phyloP scores from a whole-genome alignment of 371 early-diverging fungal species.

The Haplosporangium sp. region DNA sequence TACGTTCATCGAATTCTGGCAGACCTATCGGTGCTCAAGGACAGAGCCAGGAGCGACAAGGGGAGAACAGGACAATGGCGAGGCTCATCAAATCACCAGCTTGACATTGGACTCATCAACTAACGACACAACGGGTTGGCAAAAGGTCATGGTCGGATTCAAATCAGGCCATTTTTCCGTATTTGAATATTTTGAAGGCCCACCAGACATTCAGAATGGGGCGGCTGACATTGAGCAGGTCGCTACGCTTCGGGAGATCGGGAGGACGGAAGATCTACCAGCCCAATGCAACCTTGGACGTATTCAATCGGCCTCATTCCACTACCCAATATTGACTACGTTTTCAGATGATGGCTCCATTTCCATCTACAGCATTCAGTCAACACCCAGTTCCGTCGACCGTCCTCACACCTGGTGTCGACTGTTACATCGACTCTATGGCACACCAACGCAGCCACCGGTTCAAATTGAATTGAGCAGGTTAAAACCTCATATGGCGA shows the following conservation, averaged over 20 bases:
- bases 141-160: constrained; percentile 47
- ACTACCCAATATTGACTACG: constrained; percentile 32
- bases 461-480: constrained; percentile 26
- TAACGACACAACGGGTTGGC: constrained; percentile 7
- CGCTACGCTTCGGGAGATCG: constrained; percentile 19
- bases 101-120: constrained; percentile 19
- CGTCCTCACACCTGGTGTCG: constrained; percentile 24
- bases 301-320: constrained; percentile 31
- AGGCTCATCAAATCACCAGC: constrained; percentile 10
- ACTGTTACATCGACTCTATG: constrained; percentile 38
- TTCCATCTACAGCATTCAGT: constrained; percentile 32
- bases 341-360: constrained; percentile 27
- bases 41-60: background rate
- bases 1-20: constrained; percentile 28
- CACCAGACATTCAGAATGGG: background rate
- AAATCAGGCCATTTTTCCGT: constrained; percentile 39
- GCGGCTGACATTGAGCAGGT: background rate
- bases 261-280: constrained; percentile 15
- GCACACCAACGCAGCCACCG: constrained; percentile 23
- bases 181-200: constrained; percentile 19
- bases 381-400: background rate
- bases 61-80: background rate
- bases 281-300: constrained; percentile 24
- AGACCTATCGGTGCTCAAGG: constrained; percentile 20
- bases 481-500: background rate